These are phyloP conservation scores for Sporodiniella umbellata DNA, from an alignment of 371 early-diverging fungal genomes.

Conservation along the genomic window DNA sequence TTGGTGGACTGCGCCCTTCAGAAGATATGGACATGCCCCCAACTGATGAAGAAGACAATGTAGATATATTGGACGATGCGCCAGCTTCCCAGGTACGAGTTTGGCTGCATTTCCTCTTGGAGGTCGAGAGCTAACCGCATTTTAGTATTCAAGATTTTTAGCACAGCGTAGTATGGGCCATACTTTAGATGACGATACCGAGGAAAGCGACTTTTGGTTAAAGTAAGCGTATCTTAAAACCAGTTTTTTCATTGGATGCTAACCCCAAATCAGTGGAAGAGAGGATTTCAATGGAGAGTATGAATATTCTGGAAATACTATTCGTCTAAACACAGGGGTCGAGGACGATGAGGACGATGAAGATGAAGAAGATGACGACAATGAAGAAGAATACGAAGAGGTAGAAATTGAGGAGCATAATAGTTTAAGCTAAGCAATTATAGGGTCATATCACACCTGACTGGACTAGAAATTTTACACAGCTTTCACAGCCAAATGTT, in stretches of 20 bases:
- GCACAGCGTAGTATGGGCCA: constrained; percentile 26
- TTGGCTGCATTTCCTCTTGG: no score
- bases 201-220: constrained; percentile 23
- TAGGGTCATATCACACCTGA: constrained; percentile 18
- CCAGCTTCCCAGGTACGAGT: constrained; percentile 21
- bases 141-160: constrained; percentile 23
- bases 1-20: constrained; percentile 82
- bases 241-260: background rate
- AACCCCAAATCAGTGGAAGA: constrained; percentile 13
- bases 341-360: constrained; percentile 6
- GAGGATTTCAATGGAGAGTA: constrained; percentile 24
- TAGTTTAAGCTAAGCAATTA: background rate
- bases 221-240: constrained; percentile 1
- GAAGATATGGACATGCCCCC: constrained; percentile 28
- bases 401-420: no score
- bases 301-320: constrained; percentile 3
- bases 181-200: constrained; percentile 32
- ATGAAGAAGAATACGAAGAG: constrained; percentile 26
- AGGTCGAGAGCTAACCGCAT: no score
- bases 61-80: constrained; percentile 17
- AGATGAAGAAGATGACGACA: constrained; percentile 13
- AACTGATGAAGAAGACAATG: constrained; percentile 30
- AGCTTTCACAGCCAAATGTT: constrained; percentile 38
- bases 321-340: constrained; percentile 1
- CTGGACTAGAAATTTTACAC: constrained; percentile 34